Conservation (phyloP, 768 basidiomycete genomes). For the Porphyrellus cyaneotinctus region DNA sequence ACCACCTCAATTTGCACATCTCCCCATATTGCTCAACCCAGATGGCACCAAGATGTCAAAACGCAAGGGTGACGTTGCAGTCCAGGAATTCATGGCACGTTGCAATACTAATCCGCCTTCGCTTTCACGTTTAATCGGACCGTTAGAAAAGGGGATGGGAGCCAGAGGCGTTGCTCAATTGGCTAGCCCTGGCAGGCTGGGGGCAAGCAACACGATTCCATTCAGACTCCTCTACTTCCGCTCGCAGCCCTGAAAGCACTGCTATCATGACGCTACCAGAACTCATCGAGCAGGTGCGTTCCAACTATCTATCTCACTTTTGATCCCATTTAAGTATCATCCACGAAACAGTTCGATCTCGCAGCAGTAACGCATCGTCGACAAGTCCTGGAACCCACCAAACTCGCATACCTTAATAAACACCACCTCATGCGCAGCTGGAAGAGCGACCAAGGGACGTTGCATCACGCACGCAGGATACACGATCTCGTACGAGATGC, state of each 20-base stretch:
- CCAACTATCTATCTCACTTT: neutral
- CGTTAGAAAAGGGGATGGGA: slow-evolving; percentile 83
- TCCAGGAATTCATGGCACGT: slow-evolving; percentile 80
- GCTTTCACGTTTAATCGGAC: neutral
- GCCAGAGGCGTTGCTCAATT: slow-evolving; percentile 83
- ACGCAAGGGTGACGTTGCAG: slow-evolving; percentile 83
- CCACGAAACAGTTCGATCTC: slow-evolving; percentile 61
- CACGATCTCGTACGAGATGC: slow-evolving; percentile 48
- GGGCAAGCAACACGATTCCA: slow-evolving; percentile 48
- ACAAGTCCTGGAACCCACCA: slow-evolving; percentile 71
- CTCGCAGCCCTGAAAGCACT: slow-evolving; percentile 61
- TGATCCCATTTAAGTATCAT: neutral
- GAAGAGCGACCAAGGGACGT: slow-evolving; percentile 46
- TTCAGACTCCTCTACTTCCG: slow-evolving; percentile 16
- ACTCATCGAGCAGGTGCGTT: slow-evolving; percentile 59
- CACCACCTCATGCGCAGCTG: slow-evolving; percentile 66
- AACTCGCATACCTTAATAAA: slow-evolving; percentile 87
- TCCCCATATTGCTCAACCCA: slow-evolving; percentile 84
- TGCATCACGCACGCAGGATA: slow-evolving; percentile 51
- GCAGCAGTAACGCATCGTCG: slow-evolving; percentile 75
- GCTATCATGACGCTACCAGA: slow-evolving; percentile 55
- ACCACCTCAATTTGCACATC: slow-evolving; percentile 83
- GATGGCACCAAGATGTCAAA: slow-evolving; percentile 96
- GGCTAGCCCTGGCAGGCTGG: slow-evolving; percentile 95
- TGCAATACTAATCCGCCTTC: neutral